Evolutionary conservation across 805 yeast species (phyloP), one percentile per base, ranked within the genome.

Genomic region (Lipomyces kockii): DNA sequence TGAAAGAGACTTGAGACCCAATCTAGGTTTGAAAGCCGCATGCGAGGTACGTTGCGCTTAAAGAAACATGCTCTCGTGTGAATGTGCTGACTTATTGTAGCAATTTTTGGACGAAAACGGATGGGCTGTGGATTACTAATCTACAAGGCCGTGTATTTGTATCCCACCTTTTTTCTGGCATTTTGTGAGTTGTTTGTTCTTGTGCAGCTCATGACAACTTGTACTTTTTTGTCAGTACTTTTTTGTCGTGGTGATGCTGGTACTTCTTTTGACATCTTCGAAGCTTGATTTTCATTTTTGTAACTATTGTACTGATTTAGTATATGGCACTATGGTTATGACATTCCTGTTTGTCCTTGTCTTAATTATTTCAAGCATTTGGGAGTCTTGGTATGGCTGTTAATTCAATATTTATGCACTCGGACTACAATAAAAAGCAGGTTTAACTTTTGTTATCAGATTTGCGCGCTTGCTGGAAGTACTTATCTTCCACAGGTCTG

Each of bases 21-120:
- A 83, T 64, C 68, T 81, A 62, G 81, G 78, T 7, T 63, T 83
- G 7, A 79, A 78, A 62, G 78, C 80, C 39, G 80, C 84, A 2
- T 81, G 81, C 3, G 78, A 76, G 61, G 76, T 70, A 2, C 11
- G 68, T 58, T 62, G 9, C 17, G 4, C 25, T 32, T 11, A 2
- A 35, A n/a, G 20, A 6, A 17, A 20, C 12, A 5, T 4, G 20
- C 20, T 6, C 6, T 20, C 17, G 35, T 35, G 8, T 43, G 20
- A 43, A n/a, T 43, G 7, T 7, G 34, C 58, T 52, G 53, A 52
- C 52, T 0, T 20, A 11, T 52, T 14, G 14, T 51, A 65, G 68
- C 60, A 67, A 61, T 72, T 72, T 52, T 37, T 70, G 53, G 69
- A 69, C 17, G 65, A 72, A n/a, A 70, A 72, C 61, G 74, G 74